These are phyloP conservation scores for Penicillium cosmopolitanum DNA, from an alignment of 495 filamentous ascomycete genomes.

Conservation along the genomic window DNA sequence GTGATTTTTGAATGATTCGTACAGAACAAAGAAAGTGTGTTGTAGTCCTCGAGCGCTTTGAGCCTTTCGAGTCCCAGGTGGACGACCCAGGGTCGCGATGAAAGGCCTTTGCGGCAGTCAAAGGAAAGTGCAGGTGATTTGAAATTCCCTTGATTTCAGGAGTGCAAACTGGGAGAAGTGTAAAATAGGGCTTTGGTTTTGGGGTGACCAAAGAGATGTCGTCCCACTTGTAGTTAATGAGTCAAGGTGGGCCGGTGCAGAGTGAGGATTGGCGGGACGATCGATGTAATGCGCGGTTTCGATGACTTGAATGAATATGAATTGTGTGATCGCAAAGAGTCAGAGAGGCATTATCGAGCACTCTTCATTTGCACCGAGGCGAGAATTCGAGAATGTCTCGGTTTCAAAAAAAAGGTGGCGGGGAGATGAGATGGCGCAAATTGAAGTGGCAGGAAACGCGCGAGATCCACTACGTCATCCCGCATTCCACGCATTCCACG, in stretches of 20 bases:
- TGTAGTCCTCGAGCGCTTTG: background rate
- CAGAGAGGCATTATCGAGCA: background rate
- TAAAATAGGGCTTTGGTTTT: background rate
- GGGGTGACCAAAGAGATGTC: background rate
- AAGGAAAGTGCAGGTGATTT: background rate
- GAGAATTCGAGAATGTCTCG: background rate
- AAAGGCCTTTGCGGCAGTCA: background rate
- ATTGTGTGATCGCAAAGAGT: background rate
- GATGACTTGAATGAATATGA: background rate
- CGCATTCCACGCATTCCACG: constrained; percentile 25
- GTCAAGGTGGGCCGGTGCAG: background rate
- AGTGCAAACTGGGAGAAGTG: background rate
- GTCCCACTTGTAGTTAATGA: background rate
- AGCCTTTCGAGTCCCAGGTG: background rate
- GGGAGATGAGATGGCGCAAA: constrained; percentile 9
- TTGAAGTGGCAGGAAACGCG: constrained; percentile 11
- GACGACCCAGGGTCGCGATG: background rate
- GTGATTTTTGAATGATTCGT: background rate
- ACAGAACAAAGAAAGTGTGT: background rate
- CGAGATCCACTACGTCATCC: constrained; percentile 24
- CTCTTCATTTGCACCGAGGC: background rate
- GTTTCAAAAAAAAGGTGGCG: background rate
- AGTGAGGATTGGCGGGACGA: background rate
- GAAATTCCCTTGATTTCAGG: background rate
- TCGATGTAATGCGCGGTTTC: background rate